phyloP scores from a whole-genome alignment of 306 rosid genomes.

The Cucurbita moschata region DNA sequence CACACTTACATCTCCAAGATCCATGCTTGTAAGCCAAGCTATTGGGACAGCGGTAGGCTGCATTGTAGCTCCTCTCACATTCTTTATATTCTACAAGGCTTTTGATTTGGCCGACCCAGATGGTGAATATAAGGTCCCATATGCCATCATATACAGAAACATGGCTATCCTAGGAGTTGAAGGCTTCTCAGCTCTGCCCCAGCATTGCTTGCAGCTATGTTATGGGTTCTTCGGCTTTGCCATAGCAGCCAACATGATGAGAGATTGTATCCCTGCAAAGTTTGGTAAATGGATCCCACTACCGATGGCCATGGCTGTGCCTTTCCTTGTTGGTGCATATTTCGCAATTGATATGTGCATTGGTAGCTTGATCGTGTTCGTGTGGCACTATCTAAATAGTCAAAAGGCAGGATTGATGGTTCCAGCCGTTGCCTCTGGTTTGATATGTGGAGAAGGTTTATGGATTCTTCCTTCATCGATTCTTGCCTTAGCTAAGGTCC shows the following conservation, averaged over 20 bases:
- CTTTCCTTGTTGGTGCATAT: constrained; percentile 85
- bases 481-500: constrained; percentile 65
- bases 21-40: constrained; percentile 93
- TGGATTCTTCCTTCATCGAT: constrained; percentile 93
- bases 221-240: constrained; percentile 73
- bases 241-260: constrained; percentile 49
- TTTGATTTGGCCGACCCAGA: constrained; percentile 75
- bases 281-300: constrained; percentile 66
- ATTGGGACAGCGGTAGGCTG: constrained; percentile 89
- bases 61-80: constrained; percentile 75
- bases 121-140: constrained; percentile 90
- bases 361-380: constrained; percentile 68
- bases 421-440: constrained; percentile 95
- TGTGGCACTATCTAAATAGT: constrained; percentile 48
- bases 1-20: constrained; percentile 80
- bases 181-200: constrained; percentile 87
- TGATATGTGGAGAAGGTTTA: constrained; percentile 93
- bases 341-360: constrained; percentile 92
- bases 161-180: constrained; percentile 90
- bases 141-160: constrained; percentile 82
- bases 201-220: constrained; percentile 75
- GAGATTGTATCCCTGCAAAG: constrained; percentile 46
- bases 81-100: constrained; percentile 85
- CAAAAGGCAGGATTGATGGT: constrained; percentile 53
- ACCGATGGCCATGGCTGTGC: constrained; percentile 99